Conservation (phyloP, 495 filamentous ascomycete genomes). For the Lindgomyces ingoldianus region DNA sequence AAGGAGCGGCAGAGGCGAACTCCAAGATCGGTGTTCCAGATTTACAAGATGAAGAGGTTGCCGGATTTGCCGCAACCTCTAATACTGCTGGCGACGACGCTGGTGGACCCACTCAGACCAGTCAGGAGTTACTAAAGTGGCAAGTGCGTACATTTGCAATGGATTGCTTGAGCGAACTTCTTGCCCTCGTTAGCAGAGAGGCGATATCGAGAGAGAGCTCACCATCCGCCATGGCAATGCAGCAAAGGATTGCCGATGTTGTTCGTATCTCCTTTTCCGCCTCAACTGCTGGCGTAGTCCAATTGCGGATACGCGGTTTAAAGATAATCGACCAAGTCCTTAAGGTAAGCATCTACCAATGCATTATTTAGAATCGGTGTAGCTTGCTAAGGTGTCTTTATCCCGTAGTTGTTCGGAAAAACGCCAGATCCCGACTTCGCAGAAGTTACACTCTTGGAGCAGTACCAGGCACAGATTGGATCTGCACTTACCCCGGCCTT, state of each 20-base stretch:
- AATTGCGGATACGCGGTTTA: slow-evolving; percentile 83
- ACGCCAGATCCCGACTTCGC: slow-evolving; percentile 94
- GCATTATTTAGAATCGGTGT: not conserved
- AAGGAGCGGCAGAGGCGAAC: slow-evolving; percentile 48
- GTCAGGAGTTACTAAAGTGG: slow-evolving; percentile 90
- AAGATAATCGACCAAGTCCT: slow-evolving; percentile 91
- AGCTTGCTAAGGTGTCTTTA: slow-evolving; percentile 27
- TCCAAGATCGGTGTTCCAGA: slow-evolving; percentile 63
- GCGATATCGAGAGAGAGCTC: slow-evolving; percentile 68
- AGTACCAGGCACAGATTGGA: slow-evolving; percentile 97
- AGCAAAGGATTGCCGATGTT: slow-evolving; percentile 86
- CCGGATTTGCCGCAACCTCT: slow-evolving; percentile 79
- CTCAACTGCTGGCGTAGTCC: slow-evolving; percentile 88
- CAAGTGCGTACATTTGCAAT: slow-evolving; percentile 95
- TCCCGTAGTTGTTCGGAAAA: slow-evolving; percentile 81
- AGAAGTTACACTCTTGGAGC: slow-evolving; percentile 91
- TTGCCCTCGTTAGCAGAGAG: slow-evolving; percentile 72
- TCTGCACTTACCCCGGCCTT: slow-evolving; percentile 96
- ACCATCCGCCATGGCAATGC: slow-evolving; percentile 69
- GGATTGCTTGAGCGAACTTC: slow-evolving; percentile 83
- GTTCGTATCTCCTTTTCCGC: slow-evolving; percentile 96
- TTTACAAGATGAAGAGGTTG: slow-evolving; percentile 92
- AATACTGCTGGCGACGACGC: slow-evolving; percentile 66
- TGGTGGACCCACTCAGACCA: slow-evolving; percentile 58
- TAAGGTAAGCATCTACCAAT: slow-evolving; percentile 50